Base-by-base conservation (phyloP, 148 eudicot genomes). In the Vaccinium vitisidaea region DNA sequence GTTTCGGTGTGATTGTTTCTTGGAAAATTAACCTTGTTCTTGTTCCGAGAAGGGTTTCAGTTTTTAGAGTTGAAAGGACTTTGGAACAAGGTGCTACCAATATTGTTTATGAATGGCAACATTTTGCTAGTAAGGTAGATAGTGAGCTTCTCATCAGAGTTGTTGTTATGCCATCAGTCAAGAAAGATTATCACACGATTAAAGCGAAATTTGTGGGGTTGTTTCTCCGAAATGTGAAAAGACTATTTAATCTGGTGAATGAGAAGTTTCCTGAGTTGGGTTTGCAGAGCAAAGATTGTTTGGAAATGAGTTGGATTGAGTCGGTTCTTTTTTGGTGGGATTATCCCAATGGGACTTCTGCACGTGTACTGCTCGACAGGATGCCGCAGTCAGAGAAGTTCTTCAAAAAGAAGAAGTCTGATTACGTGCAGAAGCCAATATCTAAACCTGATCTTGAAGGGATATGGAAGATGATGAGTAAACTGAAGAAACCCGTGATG, bases 261-360 rank as follows among this genome's bases (percentile, higher is more conserved):
- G 25, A 65, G 5, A n/a, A 10, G 1, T 84, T 88, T 75, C 89
- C 92, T 0, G 80, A 82, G 21, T 58, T 90, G 84, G 87, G 88
- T 18, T 61, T 90, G 46, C 32, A 79, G 11, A 18, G 30, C 25
- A 15, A 82, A 39, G 88, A 88, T 27, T 85, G 88, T 58, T 30
- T 80, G 10, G 90, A 87, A 83, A 88, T 87, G 87, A 86, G 84
- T 55, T 90, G 90, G 90, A 52, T 88, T 59, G 76, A 85, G 10
- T 74, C 89, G 8, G 84, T 82, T 5, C 80, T 83, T 18, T 56
- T 80, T 54, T 89, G 85, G 87, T 67, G 36, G 6, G 58, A 56
- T 69, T 58, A 83, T 12, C 84, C 86, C 8, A 7, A 78, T 14
- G 75, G 70, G 9, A 58, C 81, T 25, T 81, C 87, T 8, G 50